phyloP scores from a whole-genome alignment of 768 basidiomycete species.

The Pleurotus djamor region DNA sequence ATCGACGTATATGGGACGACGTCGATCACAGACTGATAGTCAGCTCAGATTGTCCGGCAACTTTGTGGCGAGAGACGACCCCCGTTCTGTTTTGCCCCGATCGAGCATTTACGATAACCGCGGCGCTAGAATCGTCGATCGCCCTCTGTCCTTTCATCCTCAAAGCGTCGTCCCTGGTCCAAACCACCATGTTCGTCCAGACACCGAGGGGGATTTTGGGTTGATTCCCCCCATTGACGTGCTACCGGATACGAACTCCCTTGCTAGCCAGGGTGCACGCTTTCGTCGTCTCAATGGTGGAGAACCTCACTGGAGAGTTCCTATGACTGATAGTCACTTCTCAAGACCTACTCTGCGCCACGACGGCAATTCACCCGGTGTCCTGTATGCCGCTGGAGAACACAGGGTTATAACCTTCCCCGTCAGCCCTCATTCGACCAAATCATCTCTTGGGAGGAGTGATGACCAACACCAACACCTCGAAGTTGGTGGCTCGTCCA shows the following conservation, averaged over 20 bases:
- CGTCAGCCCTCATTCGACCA: neutral
- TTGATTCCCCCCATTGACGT: neutral
- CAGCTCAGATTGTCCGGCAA: too few species aligned
- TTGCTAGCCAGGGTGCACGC: neutral
- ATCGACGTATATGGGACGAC: too few species aligned
- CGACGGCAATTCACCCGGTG: too few species aligned
- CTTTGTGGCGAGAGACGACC: too few species aligned
- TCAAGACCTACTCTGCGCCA: too few species aligned
- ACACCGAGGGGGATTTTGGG: neutral
- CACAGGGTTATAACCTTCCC: too few species aligned
- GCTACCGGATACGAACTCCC: neutral
- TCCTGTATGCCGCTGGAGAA: too few species aligned
- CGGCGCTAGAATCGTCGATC: neutral
- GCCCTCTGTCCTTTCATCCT: neutral
- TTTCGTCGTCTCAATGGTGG: neutral
- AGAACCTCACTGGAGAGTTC: neutral
- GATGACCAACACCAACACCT: constrained; percentile 11
- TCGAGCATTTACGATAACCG: neutral
- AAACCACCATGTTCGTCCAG: neutral
- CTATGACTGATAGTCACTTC: neutral
- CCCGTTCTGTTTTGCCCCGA: too few species aligned
- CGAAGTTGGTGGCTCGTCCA: constrained; percentile 14
- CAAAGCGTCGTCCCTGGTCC: neutral
- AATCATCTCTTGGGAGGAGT: neutral
- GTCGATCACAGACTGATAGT: too few species aligned